phyloP scores from a whole-genome alignment of 2,329 filamentous ascomycete species.

The Cladosporium oxysporum region DNA sequence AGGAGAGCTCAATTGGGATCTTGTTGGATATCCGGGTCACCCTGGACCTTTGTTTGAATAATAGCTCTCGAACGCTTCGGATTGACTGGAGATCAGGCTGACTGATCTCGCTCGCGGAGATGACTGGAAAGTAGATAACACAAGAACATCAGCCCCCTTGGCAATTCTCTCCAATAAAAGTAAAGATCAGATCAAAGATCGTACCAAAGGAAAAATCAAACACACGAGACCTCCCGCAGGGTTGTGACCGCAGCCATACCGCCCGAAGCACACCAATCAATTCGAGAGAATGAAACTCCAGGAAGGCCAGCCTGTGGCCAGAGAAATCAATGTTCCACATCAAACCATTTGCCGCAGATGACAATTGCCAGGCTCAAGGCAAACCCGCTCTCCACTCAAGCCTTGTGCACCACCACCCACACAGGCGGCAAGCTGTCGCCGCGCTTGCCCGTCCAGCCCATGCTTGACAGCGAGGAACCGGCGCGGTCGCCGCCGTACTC shows the following conservation, averaged over 20 bases:
- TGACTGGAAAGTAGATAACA: too few relatives aligned
- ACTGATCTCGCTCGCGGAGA: neutral
- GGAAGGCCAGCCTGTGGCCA: neutral
- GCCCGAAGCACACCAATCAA: neutral
- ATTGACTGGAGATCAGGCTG: neutral
- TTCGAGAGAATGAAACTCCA: neutral
- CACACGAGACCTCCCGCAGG: neutral
- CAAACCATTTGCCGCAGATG: too few relatives aligned
- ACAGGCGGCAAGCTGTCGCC: slow-evolving; percentile 36
- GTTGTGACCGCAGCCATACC: neutral
- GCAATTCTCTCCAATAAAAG: neutral
- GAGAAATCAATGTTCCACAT: neutral
- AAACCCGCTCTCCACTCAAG: slow-evolving; percentile 20
- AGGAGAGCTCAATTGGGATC: too few relatives aligned
- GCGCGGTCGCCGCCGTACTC: slow-evolving; percentile 33
- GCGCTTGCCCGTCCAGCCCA: slow-evolving; percentile 38
- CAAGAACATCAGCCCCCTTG: neutral
- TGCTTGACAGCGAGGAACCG: slow-evolving; percentile 29
- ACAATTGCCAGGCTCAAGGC: neutral
- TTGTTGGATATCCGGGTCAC: neutral
- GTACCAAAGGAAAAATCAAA: neutral
- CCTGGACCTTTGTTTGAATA: neutral
- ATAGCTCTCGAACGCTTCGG: neutral
- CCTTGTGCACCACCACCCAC: slow-evolving; percentile 39
- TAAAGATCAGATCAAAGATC: neutral